Evolutionary conservation across 2,329 filamentous ascomycete species (phyloP).

Genomic region (Lanzia echinophila): DNA sequence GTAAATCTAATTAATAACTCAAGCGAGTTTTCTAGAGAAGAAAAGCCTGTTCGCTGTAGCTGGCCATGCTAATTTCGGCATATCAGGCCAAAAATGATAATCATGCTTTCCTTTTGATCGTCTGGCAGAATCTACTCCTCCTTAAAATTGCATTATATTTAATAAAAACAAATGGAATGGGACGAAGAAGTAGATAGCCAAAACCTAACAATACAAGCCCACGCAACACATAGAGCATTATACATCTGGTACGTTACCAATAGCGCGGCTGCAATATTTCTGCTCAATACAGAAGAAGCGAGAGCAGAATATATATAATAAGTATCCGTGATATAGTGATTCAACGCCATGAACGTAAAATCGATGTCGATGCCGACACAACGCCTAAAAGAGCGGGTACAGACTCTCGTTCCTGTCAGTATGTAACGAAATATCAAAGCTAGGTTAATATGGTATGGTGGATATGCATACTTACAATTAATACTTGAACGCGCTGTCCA

Average conservation of each 20-base stretch:
- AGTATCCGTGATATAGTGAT: conserved; percentile 48
- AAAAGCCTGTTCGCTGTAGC: too few relatives aligned
- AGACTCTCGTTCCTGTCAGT: conserved; percentile 20
- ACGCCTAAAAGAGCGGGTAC: conserved; percentile 48
- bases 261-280: conserved; percentile 35
- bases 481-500: conserved; percentile 46
- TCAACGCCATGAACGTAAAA: conserved; percentile 50
- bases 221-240: conserved; percentile 36
- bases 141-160: conserved; percentile 31
- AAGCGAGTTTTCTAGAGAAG: too few relatives aligned
- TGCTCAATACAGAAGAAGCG: conserved; percentile 33
- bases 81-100: too few relatives aligned
- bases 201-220: conserved; percentile 43
- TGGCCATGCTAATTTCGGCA: too few relatives aligned
- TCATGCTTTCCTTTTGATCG: too few relatives aligned
- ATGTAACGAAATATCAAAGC: too few relatives aligned
- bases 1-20: too few relatives aligned
- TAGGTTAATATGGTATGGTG: too few relatives aligned
- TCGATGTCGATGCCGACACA: conserved; percentile 45
- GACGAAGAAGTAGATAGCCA: conserved; percentile 37
- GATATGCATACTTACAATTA: conserved; percentile 37
- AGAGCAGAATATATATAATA: conserved; percentile 50
- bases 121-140: neutral
- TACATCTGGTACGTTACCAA: conserved; percentile 38
- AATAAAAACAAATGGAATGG: conserved; percentile 44